Percentiles rank a stretch among this genome's conserved stretches.
phyloP scores from a whole-genome alignment of 805 yeast species.

The Starmerella riodocensis region DNA sequence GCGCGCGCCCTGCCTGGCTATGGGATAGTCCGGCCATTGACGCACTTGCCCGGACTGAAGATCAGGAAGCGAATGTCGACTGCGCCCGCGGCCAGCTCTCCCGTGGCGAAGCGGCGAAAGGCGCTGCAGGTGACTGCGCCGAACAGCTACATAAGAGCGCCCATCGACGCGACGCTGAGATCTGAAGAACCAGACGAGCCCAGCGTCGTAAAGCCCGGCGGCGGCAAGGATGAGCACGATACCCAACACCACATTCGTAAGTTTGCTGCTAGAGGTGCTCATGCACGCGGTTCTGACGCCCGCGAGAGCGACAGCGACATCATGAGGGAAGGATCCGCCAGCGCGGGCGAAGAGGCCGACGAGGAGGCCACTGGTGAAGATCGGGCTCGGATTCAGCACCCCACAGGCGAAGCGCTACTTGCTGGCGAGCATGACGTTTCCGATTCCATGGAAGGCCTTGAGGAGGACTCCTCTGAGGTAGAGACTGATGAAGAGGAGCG shows the following conservation, averaged over 20 bases:
- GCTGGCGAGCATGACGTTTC: no score
- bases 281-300: no score
- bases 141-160: background rate
- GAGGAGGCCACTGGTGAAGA: no score
- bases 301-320: background rate
- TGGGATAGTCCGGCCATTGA: background rate
- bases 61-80: background rate
- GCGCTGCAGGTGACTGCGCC: conserved; percentile 1
- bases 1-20: conserved; percentile 2
- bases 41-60: background rate
- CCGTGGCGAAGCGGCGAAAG: background rate
- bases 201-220: background rate
- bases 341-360: no score
- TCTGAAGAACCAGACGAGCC: background rate
- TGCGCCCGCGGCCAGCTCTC: background rate
- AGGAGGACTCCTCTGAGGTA: no score
- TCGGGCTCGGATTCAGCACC: no score
- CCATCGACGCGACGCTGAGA: background rate
- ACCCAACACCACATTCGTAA: no score
- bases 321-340: no score
- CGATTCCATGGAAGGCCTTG: no score
- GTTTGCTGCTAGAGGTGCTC: no score
- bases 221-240: background rate
- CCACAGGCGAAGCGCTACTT: no score
- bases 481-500: background rate